Base-by-base conservation (phyloP, 345 rosid genomes). In the Laguncularia racemosa region DNA sequence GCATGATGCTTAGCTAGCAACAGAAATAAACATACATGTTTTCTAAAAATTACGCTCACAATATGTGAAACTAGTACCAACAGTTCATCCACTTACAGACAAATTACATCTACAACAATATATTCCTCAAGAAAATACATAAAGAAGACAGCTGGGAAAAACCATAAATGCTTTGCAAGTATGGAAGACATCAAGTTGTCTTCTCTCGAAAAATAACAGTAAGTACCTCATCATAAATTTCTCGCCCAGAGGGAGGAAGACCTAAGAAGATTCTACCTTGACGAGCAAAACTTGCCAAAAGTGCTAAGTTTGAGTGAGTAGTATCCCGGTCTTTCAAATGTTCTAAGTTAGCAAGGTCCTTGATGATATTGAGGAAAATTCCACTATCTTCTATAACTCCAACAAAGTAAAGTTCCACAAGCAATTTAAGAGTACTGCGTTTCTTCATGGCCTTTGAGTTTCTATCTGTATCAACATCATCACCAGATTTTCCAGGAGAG, bases 181-280 rank as follows among this genome's bases (percentile, higher is more conserved):
- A 9, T 33, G 40, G 40, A 33, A 33, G 40, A 33, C 11, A 33
- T 6, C 40, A 33, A 33, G 40, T 33, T 33, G 40, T 33, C 40
- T 33, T 7, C 11, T 33, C 6, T 33, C 7, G 9, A 17, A 26
- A 19, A 20, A 65, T 57, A 40, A 44, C 52, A 48, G 18, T 33
- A 2, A 62, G 55, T 68, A 95, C 99, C 85, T 95, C 97, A 74
- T 88, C 96, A 50, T 76, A 73, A 61, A 76, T 60, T 68, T 95
- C 97, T 64, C 71, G 99, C 58, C 91, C 93, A 67, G 97, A 84
- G 5, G 78, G 74, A n/a, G 96, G 83, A 69, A 95, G 89, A 48
- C 97, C 99, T 46, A 90, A 66, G 69, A 95, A 90, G 47, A 84
- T 75, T 80, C 97, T 83, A 55, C 93, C 99, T 88, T 95, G 99